Conservation (phyloP, 495 filamentous ascomycete genomes). For the Physcia stellaris region DNA sequence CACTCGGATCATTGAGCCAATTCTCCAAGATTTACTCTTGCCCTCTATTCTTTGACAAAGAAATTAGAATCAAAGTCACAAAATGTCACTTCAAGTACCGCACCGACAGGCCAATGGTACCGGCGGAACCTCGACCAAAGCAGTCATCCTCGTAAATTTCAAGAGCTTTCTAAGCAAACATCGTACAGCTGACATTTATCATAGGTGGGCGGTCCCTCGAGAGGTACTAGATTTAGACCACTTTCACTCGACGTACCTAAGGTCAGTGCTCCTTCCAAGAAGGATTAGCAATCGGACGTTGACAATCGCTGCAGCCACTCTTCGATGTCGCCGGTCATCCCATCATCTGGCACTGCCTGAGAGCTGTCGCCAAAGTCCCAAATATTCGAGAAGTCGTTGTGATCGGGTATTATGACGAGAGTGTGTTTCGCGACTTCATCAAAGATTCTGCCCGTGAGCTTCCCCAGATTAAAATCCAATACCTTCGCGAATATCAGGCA, state of each 20-base stretch:
- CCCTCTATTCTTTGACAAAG: too few species aligned
- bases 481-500: slow-evolving; percentile 95
- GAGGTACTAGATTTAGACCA: slow-evolving; percentile 92
- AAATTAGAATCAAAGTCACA: too few species aligned
- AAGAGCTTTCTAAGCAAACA: too few species aligned
- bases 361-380: slow-evolving; percentile 79
- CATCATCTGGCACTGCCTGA: slow-evolving; percentile 95
- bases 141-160: slow-evolving; percentile 53
- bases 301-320: slow-evolving; percentile 52
- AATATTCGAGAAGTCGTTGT: slow-evolving; percentile 92
- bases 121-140: slow-evolving; percentile 46
- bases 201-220: slow-evolving; percentile 83
- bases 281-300: slow-evolving; percentile 10
- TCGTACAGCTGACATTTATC: slow-evolving; percentile 15
- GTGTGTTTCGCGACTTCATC: slow-evolving; percentile 94
- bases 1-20: too few species aligned
- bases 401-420: slow-evolving; percentile 97
- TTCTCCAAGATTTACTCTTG: too few species aligned
- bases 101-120: slow-evolving; percentile 27
- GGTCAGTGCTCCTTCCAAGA: slow-evolving; percentile 36
- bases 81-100: slow-evolving; percentile 34
- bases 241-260: slow-evolving; percentile 95
- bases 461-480: slow-evolving; percentile 81
- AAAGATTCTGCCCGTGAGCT: slow-evolving; percentile 75
- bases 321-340: slow-evolving; percentile 98